Percentiles rank a stretch among this genome's conserved stretches.
Conservation (phyloP, 73 alveolate species). For the Paramecium caudatum region DNA sequence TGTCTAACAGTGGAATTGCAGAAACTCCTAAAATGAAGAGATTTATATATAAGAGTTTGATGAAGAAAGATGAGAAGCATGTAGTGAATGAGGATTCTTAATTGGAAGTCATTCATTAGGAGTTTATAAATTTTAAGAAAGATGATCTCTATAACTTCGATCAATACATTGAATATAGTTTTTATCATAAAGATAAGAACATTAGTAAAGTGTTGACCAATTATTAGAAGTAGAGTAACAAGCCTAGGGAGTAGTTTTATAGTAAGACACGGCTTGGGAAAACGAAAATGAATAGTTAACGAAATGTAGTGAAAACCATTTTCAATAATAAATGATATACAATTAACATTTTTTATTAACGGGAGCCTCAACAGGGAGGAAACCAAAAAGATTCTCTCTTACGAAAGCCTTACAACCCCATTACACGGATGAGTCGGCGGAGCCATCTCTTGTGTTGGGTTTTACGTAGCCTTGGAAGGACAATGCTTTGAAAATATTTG, state of each 20-base stretch:
- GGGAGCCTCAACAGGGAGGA: constrained; percentile 43
- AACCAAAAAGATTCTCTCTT: neutral
- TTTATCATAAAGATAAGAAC: constrained; percentile 5
- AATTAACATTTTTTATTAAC: constrained; percentile 35
- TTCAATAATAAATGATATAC: constrained; percentile 33
- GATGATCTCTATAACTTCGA: constrained; percentile 1
- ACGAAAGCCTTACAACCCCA: neutral
- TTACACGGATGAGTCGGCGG: constrained; percentile 25
- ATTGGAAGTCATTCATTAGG: neutral
- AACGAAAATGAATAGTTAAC: neutral
- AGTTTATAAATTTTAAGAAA: constrained; percentile 7
- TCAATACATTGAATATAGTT: neutral
- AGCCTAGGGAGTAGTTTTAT: constrained; percentile 1
- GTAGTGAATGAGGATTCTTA: neutral
- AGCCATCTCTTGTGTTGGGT: constrained; percentile 13
- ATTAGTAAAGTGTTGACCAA: neutral
- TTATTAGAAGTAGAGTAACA: neutral
- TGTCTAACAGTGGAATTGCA: neutral
- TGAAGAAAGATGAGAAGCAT: constrained; percentile 3
- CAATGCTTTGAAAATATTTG: constrained; percentile 14
- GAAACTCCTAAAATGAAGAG: neutral
- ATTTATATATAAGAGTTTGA: neutral
- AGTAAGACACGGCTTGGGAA: constrained; percentile 17
- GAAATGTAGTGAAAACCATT: constrained; percentile 8
- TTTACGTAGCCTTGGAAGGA: constrained; percentile 32